These are phyloP conservation scores for Heterobasidion occidentale DNA, from an alignment of 1,284 basidiomycete species.

Conservation along the genomic window DNA sequence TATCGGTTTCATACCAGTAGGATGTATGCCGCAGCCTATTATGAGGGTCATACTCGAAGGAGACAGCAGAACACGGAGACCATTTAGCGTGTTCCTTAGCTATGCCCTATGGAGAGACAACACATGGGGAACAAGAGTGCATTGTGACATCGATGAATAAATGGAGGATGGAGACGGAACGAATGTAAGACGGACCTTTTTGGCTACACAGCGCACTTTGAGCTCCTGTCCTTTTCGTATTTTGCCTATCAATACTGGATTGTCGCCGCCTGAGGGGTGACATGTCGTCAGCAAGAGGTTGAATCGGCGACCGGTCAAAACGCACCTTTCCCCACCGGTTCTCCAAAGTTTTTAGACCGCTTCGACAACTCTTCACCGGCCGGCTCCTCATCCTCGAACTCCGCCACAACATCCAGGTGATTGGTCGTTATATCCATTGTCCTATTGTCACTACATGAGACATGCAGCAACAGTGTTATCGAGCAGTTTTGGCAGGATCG, in stretches of 20 bases:
- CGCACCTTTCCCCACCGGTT: conserved; percentile 80
- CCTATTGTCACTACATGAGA: conserved; percentile 57
- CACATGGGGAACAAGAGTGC: background rate
- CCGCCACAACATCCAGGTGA: conserved; percentile 53
- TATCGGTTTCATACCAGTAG: conserved; percentile 89
- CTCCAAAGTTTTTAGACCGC: conserved; percentile 73
- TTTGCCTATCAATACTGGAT: conserved; percentile 85
- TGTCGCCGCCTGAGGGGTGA: conserved; percentile 15
- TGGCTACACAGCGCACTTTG: conserved; percentile 81
- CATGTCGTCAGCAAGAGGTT: too few species aligned
- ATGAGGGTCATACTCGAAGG: conserved; percentile 98
- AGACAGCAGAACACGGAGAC: conserved; percentile 93
- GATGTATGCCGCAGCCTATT: conserved; percentile 96
- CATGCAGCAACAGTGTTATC: conserved; percentile 67
- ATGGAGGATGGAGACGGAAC: conserved; percentile 1
- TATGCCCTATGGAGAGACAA: conserved; percentile 58
- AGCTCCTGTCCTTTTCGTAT: conserved; percentile 93
- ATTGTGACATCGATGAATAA: conserved; percentile 2
- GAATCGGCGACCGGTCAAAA: conserved; percentile 1
- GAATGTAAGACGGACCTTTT: conserved; percentile 60
- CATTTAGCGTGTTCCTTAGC: conserved; percentile 99
- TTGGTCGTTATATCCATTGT: conserved; percentile 82
- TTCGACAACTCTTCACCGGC: conserved; percentile 66
- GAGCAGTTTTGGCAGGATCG: conserved; percentile 77
- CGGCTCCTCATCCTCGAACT: conserved; percentile 27